Evolutionary conservation across 192 early-diverging fungal genomes (phyloP).

Genomic region (Linderina pennispora): DNA sequence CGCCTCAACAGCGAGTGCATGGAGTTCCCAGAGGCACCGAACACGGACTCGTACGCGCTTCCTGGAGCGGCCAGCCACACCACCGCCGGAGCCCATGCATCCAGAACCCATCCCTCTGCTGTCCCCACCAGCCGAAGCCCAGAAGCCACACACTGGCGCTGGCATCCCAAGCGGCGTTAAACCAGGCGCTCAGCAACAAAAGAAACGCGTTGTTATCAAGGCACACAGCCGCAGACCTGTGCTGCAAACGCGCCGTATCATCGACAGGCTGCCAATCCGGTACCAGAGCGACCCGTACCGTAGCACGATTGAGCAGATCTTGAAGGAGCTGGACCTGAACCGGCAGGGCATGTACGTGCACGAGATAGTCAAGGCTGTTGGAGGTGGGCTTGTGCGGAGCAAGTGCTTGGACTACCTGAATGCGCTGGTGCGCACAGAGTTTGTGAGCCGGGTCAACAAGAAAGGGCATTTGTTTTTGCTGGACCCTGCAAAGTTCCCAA

Average conservation of each 20-base stretch:
- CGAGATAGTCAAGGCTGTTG: conserved; percentile 33
- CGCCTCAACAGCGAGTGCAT: conserved; percentile 41
- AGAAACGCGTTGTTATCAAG: conserved; percentile 40
- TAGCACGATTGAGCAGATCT: conserved; percentile 30
- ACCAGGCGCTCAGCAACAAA: no score
- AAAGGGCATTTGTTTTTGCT: conserved; percentile 45
- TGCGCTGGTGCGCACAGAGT: conserved; percentile 26
- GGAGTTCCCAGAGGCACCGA: conserved; percentile 35
- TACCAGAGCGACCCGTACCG: conserved; percentile 39
- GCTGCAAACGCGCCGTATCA: conserved; percentile 33
- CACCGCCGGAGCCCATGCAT: conserved; percentile 5
- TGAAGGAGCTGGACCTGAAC: conserved; percentile 40
- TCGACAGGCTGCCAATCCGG: conserved; percentile 23
- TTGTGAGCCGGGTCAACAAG: conserved; percentile 32
- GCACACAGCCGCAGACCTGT: conserved; percentile 16
- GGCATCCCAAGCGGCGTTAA: neutral
- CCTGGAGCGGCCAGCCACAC: conserved; percentile 23
- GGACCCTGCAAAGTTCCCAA: conserved; percentile 37
- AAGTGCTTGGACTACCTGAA: conserved; percentile 44
- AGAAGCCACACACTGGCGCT: neutral
- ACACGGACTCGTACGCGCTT: conserved; percentile 24
- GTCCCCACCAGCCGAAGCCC: no score
- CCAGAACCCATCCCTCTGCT: no score
- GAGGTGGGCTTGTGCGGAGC: conserved; percentile 23
- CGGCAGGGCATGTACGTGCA: conserved; percentile 41